A percentile compares a stretch with the other conserved stretches of the same genome.
Conservation (phyloP, 2,329 filamentous ascomycete species). For the Esteya vermicola region DNA sequence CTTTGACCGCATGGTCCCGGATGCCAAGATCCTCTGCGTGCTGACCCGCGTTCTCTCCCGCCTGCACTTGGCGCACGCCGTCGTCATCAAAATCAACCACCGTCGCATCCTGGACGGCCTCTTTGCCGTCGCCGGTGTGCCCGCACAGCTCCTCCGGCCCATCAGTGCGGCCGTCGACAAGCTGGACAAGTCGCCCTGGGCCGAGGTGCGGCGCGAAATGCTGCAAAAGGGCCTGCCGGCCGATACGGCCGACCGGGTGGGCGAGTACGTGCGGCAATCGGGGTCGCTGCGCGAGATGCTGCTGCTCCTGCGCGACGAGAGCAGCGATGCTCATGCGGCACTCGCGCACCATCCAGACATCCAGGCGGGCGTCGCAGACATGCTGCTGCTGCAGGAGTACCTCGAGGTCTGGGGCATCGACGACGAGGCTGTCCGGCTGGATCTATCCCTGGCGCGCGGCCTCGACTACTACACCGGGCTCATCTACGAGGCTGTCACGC, state of each 20-base stretch:
- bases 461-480: slow-evolving; percentile 48
- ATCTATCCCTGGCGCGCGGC: slow-evolving; percentile 77
- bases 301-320: slow-evolving; percentile 51
- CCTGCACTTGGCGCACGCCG: slow-evolving; percentile 48
- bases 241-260: slow-evolving; percentile 74
- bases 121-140: slow-evolving; percentile 83
- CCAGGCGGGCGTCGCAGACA: slow-evolving; percentile 67
- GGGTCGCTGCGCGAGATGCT: slow-evolving; percentile 47
- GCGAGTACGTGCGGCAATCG: slow-evolving; percentile 57
- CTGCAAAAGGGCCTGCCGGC: slow-evolving; percentile 71
- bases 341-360: slow-evolving; percentile 64
- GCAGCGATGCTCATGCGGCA: slow-evolving; percentile 51
- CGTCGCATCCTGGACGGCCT: slow-evolving; percentile 86
- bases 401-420: slow-evolving; percentile 58
- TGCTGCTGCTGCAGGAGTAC: slow-evolving; percentile 69
- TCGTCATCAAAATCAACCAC: slow-evolving; percentile 91
- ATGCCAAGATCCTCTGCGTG: slow-evolving; percentile 78
- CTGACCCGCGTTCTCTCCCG: slow-evolving; percentile 79
- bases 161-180: slow-evolving; percentile 94
- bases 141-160: slow-evolving; percentile 69
- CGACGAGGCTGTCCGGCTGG: slow-evolving; percentile 66
- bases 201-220: slow-evolving; percentile 85
- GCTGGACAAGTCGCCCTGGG: slow-evolving; percentile 82
- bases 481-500: slow-evolving; percentile 61
- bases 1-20: slow-evolving; percentile 84